Evolutionary conservation across 2,329 filamentous ascomycete genomes (phyloP), one percentile per base, ranked within the genome.

Genomic region (Stemphylium lycopersici): DNA sequence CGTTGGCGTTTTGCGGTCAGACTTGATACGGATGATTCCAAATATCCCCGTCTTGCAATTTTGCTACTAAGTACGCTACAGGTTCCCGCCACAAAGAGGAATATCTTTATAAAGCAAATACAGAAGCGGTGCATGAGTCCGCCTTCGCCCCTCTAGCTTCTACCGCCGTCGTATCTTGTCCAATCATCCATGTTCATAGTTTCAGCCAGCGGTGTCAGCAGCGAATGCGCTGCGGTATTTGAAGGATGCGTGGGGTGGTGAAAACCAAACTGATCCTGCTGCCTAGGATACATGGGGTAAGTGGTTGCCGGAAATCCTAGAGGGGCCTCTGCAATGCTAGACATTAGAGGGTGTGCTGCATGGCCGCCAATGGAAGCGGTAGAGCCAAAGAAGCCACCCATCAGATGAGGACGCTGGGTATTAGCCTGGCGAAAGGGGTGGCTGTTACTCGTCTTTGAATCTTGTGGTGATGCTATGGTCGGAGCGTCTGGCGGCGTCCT

Each of bases 141-240:
- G 22, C 22, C 6, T 6, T 15, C 13, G 16, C 7, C 3, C 33
- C 33, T 15, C 11, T 22, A 40, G 5, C 29, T 22, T 5, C 22
- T 16, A 11, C 16, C 29, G 15, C 36, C 46, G 8, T n/a, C 11
- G 15, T 29, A 40, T 11, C 34, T 18, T 26, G 29, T 22, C 42
- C 41, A 47, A 34, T 55, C 42, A 11, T 52, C 24, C 13, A 56
- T 37, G 13, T 18, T 34, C 13, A 42, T 37, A 13, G 37, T 39
- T 26, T 45, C 39, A 3, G 33, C 20, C 15, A 43, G 15, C 20
- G 37, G 22, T 20, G 48, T 48, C 15, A 40, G 15, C 16, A 16
- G 18, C 3, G 32, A 33, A 11, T 15, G 20, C 8, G 32, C 12
- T 13, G 20, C 16, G 24, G 8, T 12, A 34, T 3, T 24, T 3